Evolutionary conservation across 2,329 filamentous ascomycete species (phyloP).

Genomic region (Xylaria polymorpha): DNA sequence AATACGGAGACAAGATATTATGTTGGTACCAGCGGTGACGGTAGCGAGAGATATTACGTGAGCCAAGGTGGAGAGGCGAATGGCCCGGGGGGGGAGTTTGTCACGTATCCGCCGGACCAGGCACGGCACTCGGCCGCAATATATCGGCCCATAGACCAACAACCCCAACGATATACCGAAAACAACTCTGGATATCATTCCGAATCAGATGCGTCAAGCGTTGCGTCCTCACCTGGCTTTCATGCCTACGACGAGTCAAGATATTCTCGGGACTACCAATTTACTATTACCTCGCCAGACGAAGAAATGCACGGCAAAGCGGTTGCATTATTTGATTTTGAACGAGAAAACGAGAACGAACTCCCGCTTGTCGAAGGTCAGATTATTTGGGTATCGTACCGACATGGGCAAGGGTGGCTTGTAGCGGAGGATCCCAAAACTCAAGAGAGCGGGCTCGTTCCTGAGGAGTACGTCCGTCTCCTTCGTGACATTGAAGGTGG

Average conservation of each 20-base stretch:
- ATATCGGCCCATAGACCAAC: constrained; percentile 60
- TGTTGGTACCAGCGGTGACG: constrained; percentile 74
- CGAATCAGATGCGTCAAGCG: constrained; percentile 69
- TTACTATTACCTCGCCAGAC: constrained; percentile 93
- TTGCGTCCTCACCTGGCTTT: constrained; percentile 68
- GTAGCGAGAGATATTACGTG: constrained; percentile 79
- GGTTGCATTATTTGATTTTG: constrained; percentile 94
- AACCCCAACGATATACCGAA: constrained; percentile 58
- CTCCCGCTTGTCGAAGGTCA: constrained; percentile 92
- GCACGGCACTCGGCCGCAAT: constrained; percentile 66
- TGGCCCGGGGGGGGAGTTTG: constrained; percentile 81
- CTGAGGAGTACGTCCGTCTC: constrained; percentile 94
- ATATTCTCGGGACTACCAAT: constrained; percentile 92
- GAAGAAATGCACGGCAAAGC: constrained; percentile 98
- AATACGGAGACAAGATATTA: constrained; percentile 75
- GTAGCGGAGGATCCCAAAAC: constrained; percentile 97
- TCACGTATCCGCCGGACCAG: constrained; percentile 79
- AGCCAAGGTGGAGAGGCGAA: constrained; percentile 76
- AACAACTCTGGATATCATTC: constrained; percentile 63
- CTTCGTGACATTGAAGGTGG: constrained; percentile 94
- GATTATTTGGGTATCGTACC: constrained; percentile 94
- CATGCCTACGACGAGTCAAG: constrained; percentile 76
- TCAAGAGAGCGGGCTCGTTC: constrained; percentile 92
- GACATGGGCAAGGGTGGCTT: constrained; percentile 96
- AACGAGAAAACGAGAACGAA: constrained; percentile 95